These are phyloP conservation scores for Xylariaceae sp. DNA, from an alignment of 2,329 filamentous ascomycete genomes.

Conservation along the genomic window DNA sequence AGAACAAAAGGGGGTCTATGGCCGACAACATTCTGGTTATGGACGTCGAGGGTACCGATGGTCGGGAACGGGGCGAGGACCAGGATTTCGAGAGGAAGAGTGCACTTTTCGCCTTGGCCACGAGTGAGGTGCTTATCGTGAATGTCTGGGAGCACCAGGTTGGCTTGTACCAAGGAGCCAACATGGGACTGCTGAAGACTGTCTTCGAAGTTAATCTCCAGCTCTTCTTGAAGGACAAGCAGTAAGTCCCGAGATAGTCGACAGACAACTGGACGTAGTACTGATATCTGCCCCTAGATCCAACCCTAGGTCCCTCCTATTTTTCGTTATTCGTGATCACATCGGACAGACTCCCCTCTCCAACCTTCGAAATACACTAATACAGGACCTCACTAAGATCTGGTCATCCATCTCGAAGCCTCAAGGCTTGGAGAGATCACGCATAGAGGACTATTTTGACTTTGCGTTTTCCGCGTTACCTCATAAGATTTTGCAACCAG, in stretches of 20 bases:
- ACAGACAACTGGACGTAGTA: constrained; percentile 1
- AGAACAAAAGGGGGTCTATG: constrained; percentile 84
- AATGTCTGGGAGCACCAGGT: constrained; percentile 99
- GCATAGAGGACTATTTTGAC: constrained; percentile 97
- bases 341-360: constrained; percentile 87
- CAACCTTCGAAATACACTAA: constrained; percentile 86
- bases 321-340: constrained; percentile 98
- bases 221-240: constrained; percentile 92
- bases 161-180: constrained; percentile 95
- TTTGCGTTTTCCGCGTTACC: constrained; percentile 95
- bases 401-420: constrained; percentile 95
- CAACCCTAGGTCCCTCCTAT: constrained; percentile 85
- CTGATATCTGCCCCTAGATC: constrained; percentile 56
- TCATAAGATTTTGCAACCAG: constrained; percentile 94
- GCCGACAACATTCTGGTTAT: constrained; percentile 98
- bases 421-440: constrained; percentile 80
- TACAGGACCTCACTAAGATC: constrained; percentile 88
- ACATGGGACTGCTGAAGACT: constrained; percentile 98
- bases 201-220: constrained; percentile 99
- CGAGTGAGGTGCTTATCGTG: constrained; percentile 95
- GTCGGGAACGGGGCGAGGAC: constrained; percentile 92
- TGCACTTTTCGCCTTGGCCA: constrained; percentile 93
- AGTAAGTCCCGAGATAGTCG: constrained; percentile 57
- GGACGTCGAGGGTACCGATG: constrained; percentile 98
- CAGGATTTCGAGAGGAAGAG: constrained; percentile 99